Evolutionary conservation across 352 stramenopile species (phyloP).

Genomic region (Globisporangium nunn): DNA sequence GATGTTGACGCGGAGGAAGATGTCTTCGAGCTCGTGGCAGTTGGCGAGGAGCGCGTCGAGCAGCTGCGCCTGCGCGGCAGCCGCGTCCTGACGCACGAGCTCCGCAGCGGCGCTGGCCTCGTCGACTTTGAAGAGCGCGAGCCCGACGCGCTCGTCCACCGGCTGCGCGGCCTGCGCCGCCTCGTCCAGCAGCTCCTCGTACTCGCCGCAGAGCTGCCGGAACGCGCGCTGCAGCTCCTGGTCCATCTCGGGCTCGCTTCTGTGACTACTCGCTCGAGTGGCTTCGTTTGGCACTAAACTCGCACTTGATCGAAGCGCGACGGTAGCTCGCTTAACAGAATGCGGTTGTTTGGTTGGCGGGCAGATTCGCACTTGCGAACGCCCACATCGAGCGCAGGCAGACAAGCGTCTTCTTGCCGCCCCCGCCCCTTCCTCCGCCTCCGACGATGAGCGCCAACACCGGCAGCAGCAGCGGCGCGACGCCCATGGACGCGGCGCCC

Average conservation of each 20-base stretch:
- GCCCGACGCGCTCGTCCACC: conserved; percentile 60
- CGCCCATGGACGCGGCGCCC: conserved; percentile 45
- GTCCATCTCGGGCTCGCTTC: no score
- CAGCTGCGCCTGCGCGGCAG: conserved; percentile 37
- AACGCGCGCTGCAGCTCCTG: conserved; percentile 41
- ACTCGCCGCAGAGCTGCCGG: conserved; percentile 45
- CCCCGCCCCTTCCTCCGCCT: no score
- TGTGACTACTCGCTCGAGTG: no score
- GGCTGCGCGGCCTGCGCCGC: conserved; percentile 40
- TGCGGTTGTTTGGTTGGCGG: no score
- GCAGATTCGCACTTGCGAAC: no score
- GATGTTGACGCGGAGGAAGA: conserved; percentile 69
- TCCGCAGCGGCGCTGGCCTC: conserved; percentile 51
- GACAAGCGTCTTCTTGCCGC: background rate
- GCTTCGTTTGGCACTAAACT: no score
- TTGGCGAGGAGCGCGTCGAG: conserved; percentile 54
- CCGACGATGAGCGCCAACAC: conserved; percentile 4
- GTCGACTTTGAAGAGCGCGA: conserved; percentile 81
- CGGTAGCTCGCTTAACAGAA: no score
- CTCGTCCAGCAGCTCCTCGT: conserved; percentile 70
- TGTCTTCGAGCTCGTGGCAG: conserved; percentile 69
- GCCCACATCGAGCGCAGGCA: background rate
- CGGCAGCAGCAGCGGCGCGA: conserved; percentile 1
- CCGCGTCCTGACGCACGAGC: conserved; percentile 39
- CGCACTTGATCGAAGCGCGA: no score